These are phyloP conservation scores for Aaosphaeria pasadenensis DNA, from an alignment of 2,329 filamentous ascomycete genomes.

Conservation along the genomic window DNA sequence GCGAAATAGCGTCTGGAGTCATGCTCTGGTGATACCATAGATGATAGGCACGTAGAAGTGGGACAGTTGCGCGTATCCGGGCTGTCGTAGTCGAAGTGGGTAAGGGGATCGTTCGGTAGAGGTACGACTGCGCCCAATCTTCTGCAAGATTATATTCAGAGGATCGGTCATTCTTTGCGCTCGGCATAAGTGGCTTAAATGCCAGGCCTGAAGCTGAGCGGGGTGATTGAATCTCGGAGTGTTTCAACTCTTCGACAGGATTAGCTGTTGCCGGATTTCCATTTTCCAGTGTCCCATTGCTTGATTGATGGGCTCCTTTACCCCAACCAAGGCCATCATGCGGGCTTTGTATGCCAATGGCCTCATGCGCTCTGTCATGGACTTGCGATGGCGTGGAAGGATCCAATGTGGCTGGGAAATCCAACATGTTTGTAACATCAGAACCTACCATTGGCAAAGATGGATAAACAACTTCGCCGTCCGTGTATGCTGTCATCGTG, in stretches of 20 bases:
- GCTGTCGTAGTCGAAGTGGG: constrained; percentile 11
- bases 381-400: too few relatives aligned
- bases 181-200: background rate
- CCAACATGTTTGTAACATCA: too few relatives aligned
- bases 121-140: constrained; percentile 26
- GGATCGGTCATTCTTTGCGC: constrained; percentile 4
- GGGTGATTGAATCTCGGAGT: background rate
- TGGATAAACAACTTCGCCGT: background rate
- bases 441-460: background rate
- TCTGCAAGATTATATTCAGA: constrained; percentile 22
- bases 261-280: background rate
- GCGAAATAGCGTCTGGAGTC: constrained; percentile 16
- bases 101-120: constrained; percentile 24
- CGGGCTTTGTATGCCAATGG: too few relatives aligned
- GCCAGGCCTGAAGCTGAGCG: background rate
- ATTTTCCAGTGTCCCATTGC: background rate
- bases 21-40: constrained; percentile 30
- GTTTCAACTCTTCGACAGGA: background rate
- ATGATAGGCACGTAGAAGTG: constrained; percentile 32
- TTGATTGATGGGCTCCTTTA: background rate
- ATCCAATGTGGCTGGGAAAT: too few relatives aligned
- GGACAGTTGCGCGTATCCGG: constrained; percentile 26
- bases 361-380: too few relatives aligned
- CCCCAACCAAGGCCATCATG: too few relatives aligned
- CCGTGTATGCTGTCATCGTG: too few relatives aligned